These are phyloP conservation scores for Phlegmacium glaucopus DNA, from an alignment of 768 basidiomycete species.

Conservation along the genomic window DNA sequence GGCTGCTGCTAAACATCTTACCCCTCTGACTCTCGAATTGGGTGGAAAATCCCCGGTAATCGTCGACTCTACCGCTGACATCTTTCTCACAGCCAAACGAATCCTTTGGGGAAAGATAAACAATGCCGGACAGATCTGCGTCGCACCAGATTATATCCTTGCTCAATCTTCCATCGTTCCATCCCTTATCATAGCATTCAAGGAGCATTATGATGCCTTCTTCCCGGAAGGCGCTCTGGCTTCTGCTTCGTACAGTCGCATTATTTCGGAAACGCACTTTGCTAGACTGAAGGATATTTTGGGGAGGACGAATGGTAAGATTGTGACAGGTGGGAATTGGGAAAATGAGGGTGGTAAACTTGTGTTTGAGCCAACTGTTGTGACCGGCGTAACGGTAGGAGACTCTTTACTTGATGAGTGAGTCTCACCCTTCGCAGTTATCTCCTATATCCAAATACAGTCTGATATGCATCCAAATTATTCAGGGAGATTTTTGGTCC, in stretches of 20 bases:
- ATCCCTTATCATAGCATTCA: slow-evolving; percentile 42
- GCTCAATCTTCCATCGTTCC: slow-evolving; percentile 39
- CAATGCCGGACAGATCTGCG: slow-evolving; percentile 71
- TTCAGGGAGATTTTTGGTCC: slow-evolving; percentile 74
- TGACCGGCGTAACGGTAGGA: slow-evolving; percentile 46
- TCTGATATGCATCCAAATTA: too few species aligned
- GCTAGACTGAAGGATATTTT: slow-evolving; percentile 51
- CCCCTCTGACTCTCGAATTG: slow-evolving; percentile 54
- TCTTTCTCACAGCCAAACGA: slow-evolving; percentile 56
- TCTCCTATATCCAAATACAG: too few species aligned
- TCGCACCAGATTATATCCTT: slow-evolving; percentile 49
- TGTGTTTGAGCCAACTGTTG: slow-evolving; percentile 58
- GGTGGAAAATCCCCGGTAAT: slow-evolving; percentile 51
- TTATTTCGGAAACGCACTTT: slow-evolving; percentile 54
- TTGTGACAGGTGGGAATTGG: slow-evolving; percentile 44
- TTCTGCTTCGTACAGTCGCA: slow-evolving; percentile 41
- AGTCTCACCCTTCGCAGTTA: too few species aligned
- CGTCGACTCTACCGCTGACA: slow-evolving; percentile 31
- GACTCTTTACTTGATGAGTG: slow-evolving; percentile 65
- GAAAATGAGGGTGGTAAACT: slow-evolving; percentile 26
- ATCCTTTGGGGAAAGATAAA: slow-evolving; percentile 63
- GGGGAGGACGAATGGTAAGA: slow-evolving; percentile 48
- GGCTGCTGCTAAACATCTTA: slow-evolving; percentile 52
- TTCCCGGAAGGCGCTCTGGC: slow-evolving; percentile 51
- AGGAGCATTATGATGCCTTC: slow-evolving; percentile 42